Evolutionary conservation across 352 stramenopile genomes (phyloP).

Genomic region (Pilasporangium apinafurcum): DNA sequence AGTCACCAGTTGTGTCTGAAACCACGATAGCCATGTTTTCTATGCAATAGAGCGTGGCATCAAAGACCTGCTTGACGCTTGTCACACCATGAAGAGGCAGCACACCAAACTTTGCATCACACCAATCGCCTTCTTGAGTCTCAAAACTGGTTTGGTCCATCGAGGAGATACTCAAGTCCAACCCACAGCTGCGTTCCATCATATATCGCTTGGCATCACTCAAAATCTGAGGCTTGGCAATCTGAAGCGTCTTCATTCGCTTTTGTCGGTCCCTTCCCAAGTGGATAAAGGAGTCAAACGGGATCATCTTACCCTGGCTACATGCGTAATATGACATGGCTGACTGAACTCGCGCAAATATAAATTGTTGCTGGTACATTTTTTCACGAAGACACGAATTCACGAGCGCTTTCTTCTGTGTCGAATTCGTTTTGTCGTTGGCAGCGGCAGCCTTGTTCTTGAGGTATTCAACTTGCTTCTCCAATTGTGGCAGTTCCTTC

Average conservation of each 20-base stretch:
- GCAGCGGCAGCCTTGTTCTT: slow-evolving; percentile 3
- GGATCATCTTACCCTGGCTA: too few relatives aligned
- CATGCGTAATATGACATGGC: too few relatives aligned
- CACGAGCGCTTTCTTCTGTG: too few relatives aligned
- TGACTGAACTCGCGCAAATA: too few relatives aligned
- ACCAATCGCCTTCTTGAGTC: slow-evolving; percentile 17
- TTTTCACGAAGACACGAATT: too few relatives aligned
- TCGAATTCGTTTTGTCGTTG: too few relatives aligned
- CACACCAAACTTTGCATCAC: slow-evolving; percentile 24
- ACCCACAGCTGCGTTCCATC: slow-evolving; percentile 15
- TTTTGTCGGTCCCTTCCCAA: slow-evolving; percentile 13
- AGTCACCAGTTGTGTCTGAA: slow-evolving; percentile 34
- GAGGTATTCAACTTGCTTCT: slow-evolving; percentile 19
- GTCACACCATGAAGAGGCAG: slow-evolving; percentile 29
- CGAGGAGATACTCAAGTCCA: too few relatives aligned
- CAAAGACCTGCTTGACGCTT: slow-evolving; percentile 43
- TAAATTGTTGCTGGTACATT: too few relatives aligned
- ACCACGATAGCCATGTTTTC: slow-evolving; percentile 54
- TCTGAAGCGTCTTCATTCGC: slow-evolving; percentile 17
- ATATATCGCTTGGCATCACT: slow-evolving; percentile 16
- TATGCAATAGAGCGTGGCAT: slow-evolving; percentile 39
- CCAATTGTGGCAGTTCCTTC: slow-evolving; percentile 15
- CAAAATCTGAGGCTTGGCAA: slow-evolving; percentile 12
- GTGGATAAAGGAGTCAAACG: slow-evolving; percentile 25
- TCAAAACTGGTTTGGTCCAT: neutral